Conservation (phyloP, 129 eudicot species). For the Daucus carota region DH1_v3.0 NC_030385.2:620501-621000, state of each 20-base stretch:
- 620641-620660: neutral
- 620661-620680: neutral
- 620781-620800: neutral
- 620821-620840: neutral
- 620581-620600: slow-evolving; percentile 80
- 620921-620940: neutral
- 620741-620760: neutral
- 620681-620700: neutral
- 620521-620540: slow-evolving; percentile 60
- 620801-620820: neutral
- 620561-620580: slow-evolving; percentile 56
- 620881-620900: neutral
- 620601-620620: slow-evolving; percentile 53
- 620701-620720: neutral
- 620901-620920: neutral
- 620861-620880: neutral
- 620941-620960: neutral
- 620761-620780: neutral
- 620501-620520: slow-evolving; percentile 47
- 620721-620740: neutral
- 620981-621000: neutral
- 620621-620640: slow-evolving; percentile 37
- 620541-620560: slow-evolving; percentile 42
- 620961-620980: neutral
- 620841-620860: neutral